Conservation (phyloP, 2,329 filamentous ascomycete species). For the Paecilomyces sp. region DNA sequence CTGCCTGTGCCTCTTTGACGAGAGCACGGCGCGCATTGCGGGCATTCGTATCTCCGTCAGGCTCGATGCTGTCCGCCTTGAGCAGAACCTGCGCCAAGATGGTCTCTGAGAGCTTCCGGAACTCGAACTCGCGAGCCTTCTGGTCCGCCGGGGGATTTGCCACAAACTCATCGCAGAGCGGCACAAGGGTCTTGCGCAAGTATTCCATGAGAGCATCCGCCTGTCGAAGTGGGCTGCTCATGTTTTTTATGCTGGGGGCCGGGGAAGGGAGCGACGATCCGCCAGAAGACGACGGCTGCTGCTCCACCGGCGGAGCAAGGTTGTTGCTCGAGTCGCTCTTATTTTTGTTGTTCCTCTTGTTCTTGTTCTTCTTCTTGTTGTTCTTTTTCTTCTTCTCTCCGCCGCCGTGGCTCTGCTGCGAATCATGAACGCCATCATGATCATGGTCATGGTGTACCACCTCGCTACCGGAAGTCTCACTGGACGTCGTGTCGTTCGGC, state of each 20-base stretch:
- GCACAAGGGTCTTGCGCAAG: slow-evolving; percentile 29
- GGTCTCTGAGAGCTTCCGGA: slow-evolving; percentile 37
- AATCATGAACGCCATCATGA: slow-evolving; percentile 5
- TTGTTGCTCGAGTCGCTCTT: slow-evolving; percentile 7
- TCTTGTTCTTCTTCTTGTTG: slow-evolving; percentile 16
- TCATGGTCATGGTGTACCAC: slow-evolving; percentile 1
- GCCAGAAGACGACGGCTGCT: slow-evolving; percentile 6
- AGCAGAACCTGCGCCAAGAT: slow-evolving; percentile 37
- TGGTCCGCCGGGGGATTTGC: slow-evolving; percentile 30
- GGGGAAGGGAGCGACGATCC: slow-evolving; percentile 15
- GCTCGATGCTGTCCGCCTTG: slow-evolving; percentile 64
- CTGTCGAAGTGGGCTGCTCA: slow-evolving; percentile 29
- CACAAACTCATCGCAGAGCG: slow-evolving; percentile 32
- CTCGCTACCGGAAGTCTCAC: slow-evolving; percentile 25
- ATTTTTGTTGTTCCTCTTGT: slow-evolving; percentile 15
- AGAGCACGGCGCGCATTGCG: slow-evolving; percentile 42
- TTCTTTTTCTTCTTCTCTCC: slow-evolving; percentile 10
- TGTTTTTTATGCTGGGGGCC: slow-evolving; percentile 26
- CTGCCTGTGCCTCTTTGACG: slow-evolving; percentile 34
- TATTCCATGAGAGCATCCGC: slow-evolving; percentile 29
- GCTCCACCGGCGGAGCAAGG: slow-evolving; percentile 12
- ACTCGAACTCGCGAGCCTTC: slow-evolving; percentile 35
- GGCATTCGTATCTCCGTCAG: slow-evolving; percentile 57
- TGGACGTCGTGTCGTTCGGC: slow-evolving; percentile 20
- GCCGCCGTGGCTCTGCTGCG: slow-evolving; percentile 4